Conservation (phyloP, 2,329 filamentous ascomycete species). For the Dactylellina leptospora region DNA sequence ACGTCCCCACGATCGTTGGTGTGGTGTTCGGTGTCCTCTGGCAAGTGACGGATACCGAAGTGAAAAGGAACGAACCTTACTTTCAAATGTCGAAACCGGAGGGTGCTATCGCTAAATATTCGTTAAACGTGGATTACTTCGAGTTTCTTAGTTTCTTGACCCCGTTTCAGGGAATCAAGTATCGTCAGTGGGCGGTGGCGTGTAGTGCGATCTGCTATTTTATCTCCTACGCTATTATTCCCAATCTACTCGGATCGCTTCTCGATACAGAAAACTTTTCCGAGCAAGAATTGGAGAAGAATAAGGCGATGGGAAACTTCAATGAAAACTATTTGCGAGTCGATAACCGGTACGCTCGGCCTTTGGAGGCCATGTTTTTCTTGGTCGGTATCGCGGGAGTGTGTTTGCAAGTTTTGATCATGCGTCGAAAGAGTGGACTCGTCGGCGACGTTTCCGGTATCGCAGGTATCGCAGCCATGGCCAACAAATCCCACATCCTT, state of each 20-base stretch:
- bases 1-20: constrained; percentile 69
- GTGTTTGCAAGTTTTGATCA: constrained; percentile 70
- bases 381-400: constrained; percentile 69
- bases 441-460: constrained; percentile 76
- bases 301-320: not conserved
- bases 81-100: constrained; percentile 70
- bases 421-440: constrained; percentile 71
- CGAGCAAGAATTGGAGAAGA: not conserved
- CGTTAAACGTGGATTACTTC: constrained; percentile 78
- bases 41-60: constrained; percentile 73
- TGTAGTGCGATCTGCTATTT: constrained; percentile 72
- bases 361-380: constrained; percentile 68
- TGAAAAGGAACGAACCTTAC: constrained; percentile 73
- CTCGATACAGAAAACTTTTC: constrained; percentile 36
- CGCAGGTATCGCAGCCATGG: constrained; percentile 78
- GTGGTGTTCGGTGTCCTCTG: constrained; percentile 72
- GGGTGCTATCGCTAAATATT: constrained; percentile 71
- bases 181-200: constrained; percentile 74
- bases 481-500: constrained; percentile 75
- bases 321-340: constrained; percentile 49
- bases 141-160: constrained; percentile 73
- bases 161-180: constrained; percentile 70
- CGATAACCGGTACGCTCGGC: constrained; percentile 69
- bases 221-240: constrained; percentile 73
- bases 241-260: constrained; percentile 68